phyloP scores from a whole-genome alignment of 1,139 yeast genomes.

The Blastobotrys serpentis region DNA sequence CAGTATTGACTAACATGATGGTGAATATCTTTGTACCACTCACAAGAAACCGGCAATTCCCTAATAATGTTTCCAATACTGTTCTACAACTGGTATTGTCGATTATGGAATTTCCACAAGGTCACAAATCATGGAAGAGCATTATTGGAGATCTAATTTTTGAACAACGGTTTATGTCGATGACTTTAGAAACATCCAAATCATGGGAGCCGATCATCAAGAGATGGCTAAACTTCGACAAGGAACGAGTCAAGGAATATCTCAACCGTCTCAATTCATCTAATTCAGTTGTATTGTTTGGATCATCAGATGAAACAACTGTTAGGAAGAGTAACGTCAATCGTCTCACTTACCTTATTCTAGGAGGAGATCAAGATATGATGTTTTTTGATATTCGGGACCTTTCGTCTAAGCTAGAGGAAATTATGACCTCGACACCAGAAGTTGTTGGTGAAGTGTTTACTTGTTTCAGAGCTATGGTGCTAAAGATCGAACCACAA shows the following conservation, averaged over 20 bases:
- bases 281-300: conserved; percentile 62
- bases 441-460: conserved; percentile 50
- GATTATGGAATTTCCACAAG: conserved; percentile 28
- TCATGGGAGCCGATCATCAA: conserved; percentile 53
- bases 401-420: conserved; percentile 50
- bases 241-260: conserved; percentile 59
- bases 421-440: conserved; percentile 26
- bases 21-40: conserved; percentile 45
- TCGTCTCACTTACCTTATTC: conserved; percentile 59
- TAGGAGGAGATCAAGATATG: conserved; percentile 59
- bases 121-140: conserved; percentile 41
- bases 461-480: conserved; percentile 59
- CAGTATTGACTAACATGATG: conserved; percentile 44
- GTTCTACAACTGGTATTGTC: conserved; percentile 33
- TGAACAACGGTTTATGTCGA: conserved; percentile 44
- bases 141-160: conserved; percentile 40
- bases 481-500: conserved; percentile 59
- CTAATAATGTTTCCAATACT: conserved; percentile 31
- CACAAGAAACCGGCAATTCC: conserved; percentile 41
- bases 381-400: conserved; percentile 52
- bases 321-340: conserved; percentile 50
- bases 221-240: conserved; percentile 59
- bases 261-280: conserved; percentile 51
- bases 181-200: conserved; percentile 34
- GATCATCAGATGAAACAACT: conserved; percentile 62